Percentiles rank a stretch among this genome's conserved stretches.
Evolutionary conservation across 345 rosid species (phyloP).

Genomic region (Eucalyptus cloeziana): DNA sequence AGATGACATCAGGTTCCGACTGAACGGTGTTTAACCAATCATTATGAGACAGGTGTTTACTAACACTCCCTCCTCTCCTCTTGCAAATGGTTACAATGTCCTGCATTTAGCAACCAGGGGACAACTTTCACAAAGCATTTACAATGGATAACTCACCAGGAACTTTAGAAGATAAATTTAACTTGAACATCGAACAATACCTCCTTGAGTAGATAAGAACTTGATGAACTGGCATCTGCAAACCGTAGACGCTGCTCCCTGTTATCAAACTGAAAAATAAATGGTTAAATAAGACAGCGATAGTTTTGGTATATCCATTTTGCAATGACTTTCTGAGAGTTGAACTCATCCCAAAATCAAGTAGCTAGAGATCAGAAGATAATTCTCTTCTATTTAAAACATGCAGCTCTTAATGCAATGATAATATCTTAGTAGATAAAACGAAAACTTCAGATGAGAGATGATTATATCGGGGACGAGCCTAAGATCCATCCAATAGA

Average conservation of each 20-base stretch:
- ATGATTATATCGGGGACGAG: neutral
- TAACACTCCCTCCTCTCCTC: conserved; percentile 88
- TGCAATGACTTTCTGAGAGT: neutral
- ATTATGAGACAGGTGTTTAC: conserved; percentile 45
- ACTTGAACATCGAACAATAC: conserved; percentile 11
- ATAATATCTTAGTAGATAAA: neutral
- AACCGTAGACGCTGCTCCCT: conserved; percentile 79
- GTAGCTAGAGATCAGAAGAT: neutral
- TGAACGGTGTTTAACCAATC: conserved; percentile 93
- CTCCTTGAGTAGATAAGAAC: conserved; percentile 85
- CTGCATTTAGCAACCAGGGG: conserved; percentile 20
- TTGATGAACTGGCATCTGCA: conserved; percentile 57
- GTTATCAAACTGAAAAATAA: conserved; percentile 48
- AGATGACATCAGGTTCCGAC: conserved; percentile 78
- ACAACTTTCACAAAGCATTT: neutral
- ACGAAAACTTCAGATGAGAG: neutral
- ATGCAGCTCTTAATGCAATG: neutral
- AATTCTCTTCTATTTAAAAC: neutral
- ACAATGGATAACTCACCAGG: neutral
- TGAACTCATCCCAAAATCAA: neutral
- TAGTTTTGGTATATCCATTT: neutral
- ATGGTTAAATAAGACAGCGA: neutral
- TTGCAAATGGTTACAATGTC: conserved; percentile 56
- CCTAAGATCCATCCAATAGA: neutral
- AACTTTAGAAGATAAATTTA: neutral